phyloP scores from a whole-genome alignment of 257 asterid genomes.

The Solanum pinnatisectum region DNA sequence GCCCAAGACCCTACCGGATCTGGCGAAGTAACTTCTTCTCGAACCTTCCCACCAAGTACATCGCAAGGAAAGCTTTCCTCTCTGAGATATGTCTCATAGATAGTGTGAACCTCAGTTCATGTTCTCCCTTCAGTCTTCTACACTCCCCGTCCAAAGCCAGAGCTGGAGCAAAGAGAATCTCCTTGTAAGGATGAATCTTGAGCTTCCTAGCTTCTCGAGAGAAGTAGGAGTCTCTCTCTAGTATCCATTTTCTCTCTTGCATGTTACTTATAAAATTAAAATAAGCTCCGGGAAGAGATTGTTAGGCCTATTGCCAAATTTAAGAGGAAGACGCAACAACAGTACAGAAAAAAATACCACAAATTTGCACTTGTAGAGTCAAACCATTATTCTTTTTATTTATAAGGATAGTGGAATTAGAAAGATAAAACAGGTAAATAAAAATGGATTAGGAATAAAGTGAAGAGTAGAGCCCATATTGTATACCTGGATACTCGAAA shows the following conservation, averaged over 20 bases:
- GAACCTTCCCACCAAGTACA: neutral
- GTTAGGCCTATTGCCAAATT: neutral
- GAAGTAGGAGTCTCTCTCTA: neutral
- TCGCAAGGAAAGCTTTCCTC: neutral
- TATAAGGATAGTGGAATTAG: neutral
- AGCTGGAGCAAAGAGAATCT: neutral
- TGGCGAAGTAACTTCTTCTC: neutral
- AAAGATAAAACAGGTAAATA: neutral
- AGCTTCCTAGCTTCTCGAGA: neutral
- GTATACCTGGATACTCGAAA: slow-evolving; percentile 76
- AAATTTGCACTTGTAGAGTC: neutral
- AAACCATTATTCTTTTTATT: neutral
- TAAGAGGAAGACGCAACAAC: neutral
- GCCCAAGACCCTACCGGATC: neutral
- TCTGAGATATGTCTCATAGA: neutral
- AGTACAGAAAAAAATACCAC: neutral
- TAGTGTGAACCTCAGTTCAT: neutral
- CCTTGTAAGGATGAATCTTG: neutral
- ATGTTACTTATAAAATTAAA: neutral
- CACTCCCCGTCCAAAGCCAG: neutral
- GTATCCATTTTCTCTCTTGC: neutral
- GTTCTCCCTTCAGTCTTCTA: neutral
- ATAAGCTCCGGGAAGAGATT: neutral
- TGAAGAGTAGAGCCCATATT: neutral
- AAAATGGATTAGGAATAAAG: neutral